Conservation (phyloP, 2,329 filamentous ascomycete genomes). For the Coniochaeta sp. region DNA sequence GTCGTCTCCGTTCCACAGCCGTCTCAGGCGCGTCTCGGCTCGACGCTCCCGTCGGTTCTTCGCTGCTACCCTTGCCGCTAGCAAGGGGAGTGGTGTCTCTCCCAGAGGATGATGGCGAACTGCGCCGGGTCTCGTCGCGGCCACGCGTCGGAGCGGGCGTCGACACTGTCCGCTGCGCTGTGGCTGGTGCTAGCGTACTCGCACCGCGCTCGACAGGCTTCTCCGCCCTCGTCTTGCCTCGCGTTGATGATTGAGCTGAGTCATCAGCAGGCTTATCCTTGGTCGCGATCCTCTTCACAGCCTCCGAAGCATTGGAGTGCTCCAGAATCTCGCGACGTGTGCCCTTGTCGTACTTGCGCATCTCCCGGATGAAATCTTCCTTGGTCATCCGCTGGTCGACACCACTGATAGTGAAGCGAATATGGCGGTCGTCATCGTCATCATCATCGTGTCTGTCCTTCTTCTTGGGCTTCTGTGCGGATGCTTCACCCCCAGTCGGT, state of each 20-base stretch:
- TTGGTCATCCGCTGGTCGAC: constrained; percentile 72
- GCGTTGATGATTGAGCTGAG: constrained; percentile 1
- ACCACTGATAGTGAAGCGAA: constrained; percentile 69
- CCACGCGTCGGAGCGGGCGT: not conserved
- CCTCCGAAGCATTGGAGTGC: constrained; percentile 37
- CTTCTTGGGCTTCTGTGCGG: constrained; percentile 21
- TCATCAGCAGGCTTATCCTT: constrained; percentile 12
- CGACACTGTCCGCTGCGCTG: not conserved
- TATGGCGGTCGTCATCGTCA: constrained; percentile 60
- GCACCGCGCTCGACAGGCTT: not conserved
- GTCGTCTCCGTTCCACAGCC: constrained; percentile 59
- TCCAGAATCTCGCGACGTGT: constrained; percentile 49
- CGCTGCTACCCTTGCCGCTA: not conserved
- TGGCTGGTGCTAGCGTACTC: not conserved
- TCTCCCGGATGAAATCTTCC: constrained; percentile 68
- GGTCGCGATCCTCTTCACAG: constrained; percentile 42
- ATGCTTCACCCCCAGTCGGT: constrained; percentile 18
- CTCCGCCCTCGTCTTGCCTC: not conserved
- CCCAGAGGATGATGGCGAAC: not conserved
- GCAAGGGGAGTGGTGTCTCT: not conserved
- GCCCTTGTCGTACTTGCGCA: constrained; percentile 63
- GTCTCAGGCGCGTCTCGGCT: constrained; percentile 50
- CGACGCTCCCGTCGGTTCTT: constrained; percentile 6
- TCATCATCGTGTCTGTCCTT: constrained; percentile 34
- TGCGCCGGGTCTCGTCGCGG: not conserved